Base-by-base conservation (phyloP, 306 rosid genomes). In the Psophocarpus tetragonolobus region DNA sequence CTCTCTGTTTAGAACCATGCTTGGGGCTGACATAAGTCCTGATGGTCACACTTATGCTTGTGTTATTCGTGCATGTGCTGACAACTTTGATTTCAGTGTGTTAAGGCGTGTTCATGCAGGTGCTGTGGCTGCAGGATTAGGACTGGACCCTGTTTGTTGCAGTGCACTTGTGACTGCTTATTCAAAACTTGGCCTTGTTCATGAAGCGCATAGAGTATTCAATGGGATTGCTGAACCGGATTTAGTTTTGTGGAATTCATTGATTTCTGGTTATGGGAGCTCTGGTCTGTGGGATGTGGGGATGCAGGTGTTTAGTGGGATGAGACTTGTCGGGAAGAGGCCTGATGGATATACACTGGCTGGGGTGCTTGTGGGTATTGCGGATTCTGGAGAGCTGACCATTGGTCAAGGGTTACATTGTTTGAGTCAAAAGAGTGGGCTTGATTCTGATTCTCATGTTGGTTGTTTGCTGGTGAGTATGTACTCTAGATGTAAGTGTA, bases 261-360 rank as follows among this genome's bases (percentile, higher is more conserved):
- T 95, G 81, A 92, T 95, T 81, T 92, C 87, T 56, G 95, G 88
- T 70, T 90, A 44, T 80, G 96, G 85, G 63, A 68, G 63, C 45
- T 83, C 79, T 68, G 96, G 96, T 51, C 58, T 74, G 41, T 90
- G 94, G 91, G 78, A 84, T 57, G 74, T 77, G 76, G 97, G 95
- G 53, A 78, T 91, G 32, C 76, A 64, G 68, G 39, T 88, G 39
- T 91, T 92, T 69, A 79, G 76, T 29, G 36, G 70, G n/a, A 92
- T 95, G 97, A 84, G 87, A 83, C 57, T 23, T 15, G 69, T 53
- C 27, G 92, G 93, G 63, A 73, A 4, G 54, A 73, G 54, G 62
- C 93, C 97, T 11, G 97, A 95, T 81, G 97, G 87, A 57, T 92
- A 75, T 77, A 88, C 97, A 8, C n/a, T 91, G 26, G 97, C 92